phyloP scores from a whole-genome alignment of 306 rosid genomes.

The Medicago lupulina region DNA sequence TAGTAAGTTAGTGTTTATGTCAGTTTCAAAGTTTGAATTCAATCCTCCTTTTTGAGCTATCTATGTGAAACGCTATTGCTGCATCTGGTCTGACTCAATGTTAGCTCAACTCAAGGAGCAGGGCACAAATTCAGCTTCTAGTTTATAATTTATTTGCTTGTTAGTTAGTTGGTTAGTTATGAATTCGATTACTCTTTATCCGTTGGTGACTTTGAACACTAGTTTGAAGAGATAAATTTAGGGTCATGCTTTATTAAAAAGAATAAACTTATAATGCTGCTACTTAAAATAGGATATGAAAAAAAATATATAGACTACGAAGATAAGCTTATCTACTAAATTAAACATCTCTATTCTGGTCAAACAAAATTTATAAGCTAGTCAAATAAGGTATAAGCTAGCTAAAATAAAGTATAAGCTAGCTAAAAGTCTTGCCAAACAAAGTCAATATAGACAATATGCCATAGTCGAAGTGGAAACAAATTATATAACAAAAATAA shows the following conservation, averaged over 20 bases:
- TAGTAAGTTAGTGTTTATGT: background rate
- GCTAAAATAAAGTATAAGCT: too few species aligned
- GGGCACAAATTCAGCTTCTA: background rate
- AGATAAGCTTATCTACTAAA: background rate
- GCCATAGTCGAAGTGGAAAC: background rate
- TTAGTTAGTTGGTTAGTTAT: background rate
- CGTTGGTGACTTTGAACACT: background rate
- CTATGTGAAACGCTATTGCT: background rate
- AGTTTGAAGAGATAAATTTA: background rate
- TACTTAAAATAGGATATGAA: background rate
- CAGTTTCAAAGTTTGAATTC: background rate
- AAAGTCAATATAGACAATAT: background rate
- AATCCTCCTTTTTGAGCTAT: background rate
- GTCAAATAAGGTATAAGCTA: too few species aligned
- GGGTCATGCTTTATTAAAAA: background rate
- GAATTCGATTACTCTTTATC: background rate
- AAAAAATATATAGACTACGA: background rate
- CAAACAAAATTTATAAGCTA: background rate
- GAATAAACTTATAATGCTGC: background rate
- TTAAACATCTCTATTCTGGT: background rate
- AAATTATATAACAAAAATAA: background rate
- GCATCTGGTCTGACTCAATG: background rate
- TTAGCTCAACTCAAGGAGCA: slow-evolving; percentile 25
- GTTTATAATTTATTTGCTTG: slow-evolving; percentile 23
- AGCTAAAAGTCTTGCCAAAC: slow-evolving; percentile 3